phyloP scores from a whole-genome alignment of 306 rosid genomes.

The Quillaja saponaria region DNA sequence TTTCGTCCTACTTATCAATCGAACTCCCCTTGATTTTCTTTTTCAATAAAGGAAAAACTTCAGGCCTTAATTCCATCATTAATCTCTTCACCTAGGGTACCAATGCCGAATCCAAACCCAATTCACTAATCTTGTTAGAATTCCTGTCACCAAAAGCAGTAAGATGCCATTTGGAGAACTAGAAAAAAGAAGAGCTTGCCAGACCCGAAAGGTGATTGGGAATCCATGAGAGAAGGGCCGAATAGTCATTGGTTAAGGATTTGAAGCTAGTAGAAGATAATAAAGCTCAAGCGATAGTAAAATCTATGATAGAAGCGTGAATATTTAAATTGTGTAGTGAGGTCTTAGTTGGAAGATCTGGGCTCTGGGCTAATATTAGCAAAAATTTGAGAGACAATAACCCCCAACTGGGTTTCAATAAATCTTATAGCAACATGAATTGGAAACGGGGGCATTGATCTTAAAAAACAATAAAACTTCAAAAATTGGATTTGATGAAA shows the following conservation, averaged over 20 bases:
- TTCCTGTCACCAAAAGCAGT: slow-evolving; percentile 30
- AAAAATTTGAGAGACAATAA: too few relatives aligned
- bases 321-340: slow-evolving; percentile 21
- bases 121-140: slow-evolving; percentile 35
- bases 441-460: too few relatives aligned
- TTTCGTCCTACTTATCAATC: slow-evolving; percentile 60
- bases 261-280: slow-evolving; percentile 50
- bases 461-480: too few relatives aligned
- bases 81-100: slow-evolving; percentile 53
- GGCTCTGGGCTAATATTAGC: too few relatives aligned
- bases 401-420: too few relatives aligned
- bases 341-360: slow-evolving; percentile 39
- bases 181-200: slow-evolving; percentile 47
- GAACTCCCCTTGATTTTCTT: slow-evolving; percentile 76
- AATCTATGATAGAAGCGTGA: slow-evolving; percentile 52
- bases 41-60: slow-evolving; percentile 61
- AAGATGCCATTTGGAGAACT: slow-evolving; percentile 48
- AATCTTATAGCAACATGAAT: too few relatives aligned
- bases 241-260: slow-evolving; percentile 39
- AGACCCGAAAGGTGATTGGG: slow-evolving; percentile 49
- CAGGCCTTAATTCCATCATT: slow-evolving; percentile 62
- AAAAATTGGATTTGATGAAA: too few relatives aligned
- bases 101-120: slow-evolving; percentile 44
- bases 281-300: slow-evolving; percentile 69
- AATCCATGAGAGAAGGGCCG: slow-evolving; percentile 66